phyloP scores from a whole-genome alignment of 2,329 filamentous ascomycete species.

The Pyricularia sp. region DNA sequence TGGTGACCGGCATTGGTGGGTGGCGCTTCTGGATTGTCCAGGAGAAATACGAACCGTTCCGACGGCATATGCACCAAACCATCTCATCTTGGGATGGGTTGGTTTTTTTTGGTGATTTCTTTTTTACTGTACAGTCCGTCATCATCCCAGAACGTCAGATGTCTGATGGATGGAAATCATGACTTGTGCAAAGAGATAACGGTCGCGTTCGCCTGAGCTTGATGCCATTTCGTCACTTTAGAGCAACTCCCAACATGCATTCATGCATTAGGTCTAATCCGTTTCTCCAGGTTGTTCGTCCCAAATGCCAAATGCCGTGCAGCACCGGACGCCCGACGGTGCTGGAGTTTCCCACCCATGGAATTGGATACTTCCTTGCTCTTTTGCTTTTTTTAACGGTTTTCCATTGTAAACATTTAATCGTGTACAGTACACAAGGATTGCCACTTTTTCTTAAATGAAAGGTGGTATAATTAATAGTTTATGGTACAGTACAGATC shows the following conservation, averaged over 20 bases:
- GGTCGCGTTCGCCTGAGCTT: background rate
- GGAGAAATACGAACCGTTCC: background rate
- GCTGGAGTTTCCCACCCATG: background rate
- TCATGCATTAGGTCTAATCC: too few relatives aligned
- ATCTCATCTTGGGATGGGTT: background rate
- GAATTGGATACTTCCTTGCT: background rate
- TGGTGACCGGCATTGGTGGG: background rate
- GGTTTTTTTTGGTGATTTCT: background rate
- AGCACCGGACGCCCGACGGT: background rate
- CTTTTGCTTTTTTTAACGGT: background rate
- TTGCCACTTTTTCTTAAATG: too few relatives aligned
- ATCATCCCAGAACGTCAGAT: background rate
- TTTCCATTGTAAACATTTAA: background rate
- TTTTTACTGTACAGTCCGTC: background rate
- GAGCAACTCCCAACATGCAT: too few relatives aligned
- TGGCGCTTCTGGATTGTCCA: background rate
- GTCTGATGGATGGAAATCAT: background rate
- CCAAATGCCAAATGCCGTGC: background rate
- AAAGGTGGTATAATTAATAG: too few relatives aligned
- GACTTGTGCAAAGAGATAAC: background rate
- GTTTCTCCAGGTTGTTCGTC: background rate
- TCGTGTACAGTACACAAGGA: too few relatives aligned
- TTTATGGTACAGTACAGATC: too few relatives aligned
- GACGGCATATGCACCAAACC: background rate
- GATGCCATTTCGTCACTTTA: too few relatives aligned